Base-by-base conservation (phyloP, 1,284 basidiomycete species). In the Pseudozyma pruni region DNA sequence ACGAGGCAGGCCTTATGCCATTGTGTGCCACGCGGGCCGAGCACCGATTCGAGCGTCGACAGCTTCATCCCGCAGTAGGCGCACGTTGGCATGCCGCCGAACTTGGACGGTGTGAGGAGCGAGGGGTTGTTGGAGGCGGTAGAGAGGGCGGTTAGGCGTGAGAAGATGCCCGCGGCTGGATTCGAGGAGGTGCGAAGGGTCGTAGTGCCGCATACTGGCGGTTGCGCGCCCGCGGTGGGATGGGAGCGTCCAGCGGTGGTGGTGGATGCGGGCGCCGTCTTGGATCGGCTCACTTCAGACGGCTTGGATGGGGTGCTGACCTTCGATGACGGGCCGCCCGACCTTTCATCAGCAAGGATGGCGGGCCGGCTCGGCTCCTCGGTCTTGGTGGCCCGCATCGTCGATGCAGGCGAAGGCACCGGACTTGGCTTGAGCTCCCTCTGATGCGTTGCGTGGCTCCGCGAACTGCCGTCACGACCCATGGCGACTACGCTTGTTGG, bases 1-100 rank as follows among this genome's bases (percentile, higher is more conserved):
- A 74, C 41, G 8, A 78, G 53, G 40, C 76, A 78, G 9, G 22
- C 20, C 23, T 47, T 53, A 19, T 78, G 76, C 76, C 76, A 78
- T 11, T 41, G 37, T 1, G 72, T 71, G 6, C 72, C 69, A 0
- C 76, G 35, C 0, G 76, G 76, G 10, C 76, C 76, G 4, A 66
- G 58, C 1, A 73, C 60, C 6, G 57, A 59, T 56, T 78, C 76
- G 42, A 78, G 64, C 2, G 49, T 29, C 8, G 76, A 68, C 10
- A 76, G 23, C 16, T 54, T 74, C n/a, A 35, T 16, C 7, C 59
- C 63, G 46, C 75, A 78, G 8, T 38, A 67, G 4, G 71, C 57
- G 44, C 75, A 78, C 4, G 22, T 25, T 25, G 52, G 58, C 75
- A 76, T 76, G 0, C 74, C 75, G 13, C 75, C 75, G 8, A 66